Evolutionary conservation across 2,329 filamentous ascomycete species (phyloP).

Genomic region (Aspergillus brunneoviolaceus): DNA sequence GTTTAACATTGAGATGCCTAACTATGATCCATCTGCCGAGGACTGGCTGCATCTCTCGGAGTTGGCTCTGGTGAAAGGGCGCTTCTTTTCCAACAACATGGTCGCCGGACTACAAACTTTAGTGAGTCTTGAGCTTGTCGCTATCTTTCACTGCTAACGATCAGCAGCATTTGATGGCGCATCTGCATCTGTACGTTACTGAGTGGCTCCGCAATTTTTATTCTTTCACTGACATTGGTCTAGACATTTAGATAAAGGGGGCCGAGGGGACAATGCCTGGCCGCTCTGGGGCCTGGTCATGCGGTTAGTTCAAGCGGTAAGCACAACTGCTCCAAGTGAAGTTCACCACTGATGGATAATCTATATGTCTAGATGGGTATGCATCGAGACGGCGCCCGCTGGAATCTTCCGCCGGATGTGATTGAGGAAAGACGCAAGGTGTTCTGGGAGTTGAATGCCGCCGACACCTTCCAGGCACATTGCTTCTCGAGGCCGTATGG

Average conservation of each 20-base stretch:
- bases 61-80: slow-evolving; percentile 1
- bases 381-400: slow-evolving; percentile 2
- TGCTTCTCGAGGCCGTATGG: slow-evolving; percentile 2
- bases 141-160: background rate
- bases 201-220: background rate
- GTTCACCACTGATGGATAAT: background rate
- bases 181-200: background rate
- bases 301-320: slow-evolving; percentile 6
- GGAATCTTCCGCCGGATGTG: slow-evolving; percentile 1
- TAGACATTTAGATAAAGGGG: slow-evolving; percentile 4
- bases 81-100: slow-evolving; percentile 3
- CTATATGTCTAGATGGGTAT: background rate
- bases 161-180: slow-evolving; percentile 6
- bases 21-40: slow-evolving; percentile 1
- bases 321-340: background rate
- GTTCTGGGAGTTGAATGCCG: slow-evolving; percentile 3
- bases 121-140: background rate
- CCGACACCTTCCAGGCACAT: slow-evolving; percentile 2
- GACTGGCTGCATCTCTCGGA: slow-evolving; percentile 5
- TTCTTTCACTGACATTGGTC: background rate
- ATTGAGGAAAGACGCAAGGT: slow-evolving; percentile 6
- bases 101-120: background rate
- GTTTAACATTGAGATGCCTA: slow-evolving; percentile 4
- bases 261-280: slow-evolving; percentile 2
- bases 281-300: slow-evolving; percentile 3